Base-by-base conservation (phyloP, 768 basidiomycete species). In the Mycena filopes region DNA sequence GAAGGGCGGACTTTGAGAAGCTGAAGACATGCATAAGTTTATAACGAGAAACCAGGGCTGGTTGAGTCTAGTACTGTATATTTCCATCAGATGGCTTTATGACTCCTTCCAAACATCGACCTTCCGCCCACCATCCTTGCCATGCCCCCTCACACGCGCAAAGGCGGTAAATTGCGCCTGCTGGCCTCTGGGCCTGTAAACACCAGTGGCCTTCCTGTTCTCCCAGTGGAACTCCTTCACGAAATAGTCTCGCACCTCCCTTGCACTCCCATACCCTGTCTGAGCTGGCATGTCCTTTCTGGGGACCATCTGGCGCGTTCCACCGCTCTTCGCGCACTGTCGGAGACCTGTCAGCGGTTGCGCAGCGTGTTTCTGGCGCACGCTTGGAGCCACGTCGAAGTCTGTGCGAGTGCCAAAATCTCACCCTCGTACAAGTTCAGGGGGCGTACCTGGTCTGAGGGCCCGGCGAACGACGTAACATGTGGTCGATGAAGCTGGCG, bases 191-290 rank as follows among this genome's bases (percentile, higher is more conserved):
- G 46, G 46, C 64, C 55, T 3, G 58, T 63, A 38, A 77, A 76
- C 54, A 67, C 66, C 0, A 50, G 40, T 18, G 72, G 73, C 1
- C 48, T 75, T 26, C 64, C 70, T 15, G 65, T 57, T 11, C 57
- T 76, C 20, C 72, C 74, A 3, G 59, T 69, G 26, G 76, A 77
- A 42, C 53, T 76, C 8, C 66, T 74, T 13, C 60, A 73, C 4
- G 72, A 75, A 33, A 76, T 76, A 26, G 26, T 69, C 7, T 71
- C 71, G 16, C 36, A 73, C 45, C 28, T 73, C 33, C 67, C 72
- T 8, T 48, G 51, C 4, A 45, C 70, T 33, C 68, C 70, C 3
- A 36, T 72, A 1, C 73, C 76, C 21, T 43, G 41, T 20, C 23
- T 15, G 11, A 38, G 4, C 4, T n/a, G 43, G 18, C 7, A n/a